phyloP scores from a whole-genome alignment of 768 basidiomycete genomes.

The Coprinopsis strossmayeri region DNA sequence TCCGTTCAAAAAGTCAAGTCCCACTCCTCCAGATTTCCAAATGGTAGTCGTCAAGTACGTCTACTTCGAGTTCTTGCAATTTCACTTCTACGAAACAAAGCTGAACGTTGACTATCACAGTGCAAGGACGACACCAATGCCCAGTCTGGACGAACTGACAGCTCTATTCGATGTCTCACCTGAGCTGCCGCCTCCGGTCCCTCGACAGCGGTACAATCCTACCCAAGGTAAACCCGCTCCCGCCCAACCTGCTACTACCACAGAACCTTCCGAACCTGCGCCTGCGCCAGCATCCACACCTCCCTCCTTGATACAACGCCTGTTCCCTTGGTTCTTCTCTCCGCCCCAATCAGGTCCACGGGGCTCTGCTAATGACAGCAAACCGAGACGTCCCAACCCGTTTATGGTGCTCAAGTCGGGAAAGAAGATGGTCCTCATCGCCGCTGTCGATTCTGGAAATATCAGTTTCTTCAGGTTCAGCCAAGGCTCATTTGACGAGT shows the following conservation, averaged over 20 bases:
- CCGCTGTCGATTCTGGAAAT: slow-evolving; percentile 82
- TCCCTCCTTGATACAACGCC: slow-evolving; percentile 7
- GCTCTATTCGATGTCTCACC: slow-evolving; percentile 68
- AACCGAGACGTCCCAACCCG: slow-evolving; percentile 51
- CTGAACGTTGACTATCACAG: slow-evolving; percentile 30
- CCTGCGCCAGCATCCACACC: slow-evolving; percentile 1
- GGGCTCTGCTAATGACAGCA: slow-evolving; percentile 11
- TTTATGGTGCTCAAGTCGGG: slow-evolving; percentile 81
- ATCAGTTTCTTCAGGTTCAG: slow-evolving; percentile 87
- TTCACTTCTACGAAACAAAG: background rate
- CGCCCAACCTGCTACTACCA: slow-evolving; percentile 12
- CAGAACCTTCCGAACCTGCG: slow-evolving; percentile 4
- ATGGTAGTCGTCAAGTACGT: slow-evolving; percentile 82
- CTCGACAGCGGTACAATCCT: slow-evolving; percentile 27
- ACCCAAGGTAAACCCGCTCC: slow-evolving; percentile 8
- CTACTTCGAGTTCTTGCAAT: background rate
- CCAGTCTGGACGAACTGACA: slow-evolving; percentile 71
- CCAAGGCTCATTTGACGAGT: slow-evolving; percentile 78
- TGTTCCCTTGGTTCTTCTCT: slow-evolving; percentile 21
- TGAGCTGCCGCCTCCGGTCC: slow-evolving; percentile 57
- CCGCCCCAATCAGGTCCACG: slow-evolving; percentile 14
- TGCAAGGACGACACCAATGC: slow-evolving; percentile 77
- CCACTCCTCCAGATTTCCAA: slow-evolving; percentile 78
- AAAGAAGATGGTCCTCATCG: slow-evolving; percentile 76
- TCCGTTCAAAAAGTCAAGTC: slow-evolving; percentile 70